Base-by-base conservation (phyloP, 2,329 filamentous ascomycete genomes). In the Trichoderma gracile region DNA sequence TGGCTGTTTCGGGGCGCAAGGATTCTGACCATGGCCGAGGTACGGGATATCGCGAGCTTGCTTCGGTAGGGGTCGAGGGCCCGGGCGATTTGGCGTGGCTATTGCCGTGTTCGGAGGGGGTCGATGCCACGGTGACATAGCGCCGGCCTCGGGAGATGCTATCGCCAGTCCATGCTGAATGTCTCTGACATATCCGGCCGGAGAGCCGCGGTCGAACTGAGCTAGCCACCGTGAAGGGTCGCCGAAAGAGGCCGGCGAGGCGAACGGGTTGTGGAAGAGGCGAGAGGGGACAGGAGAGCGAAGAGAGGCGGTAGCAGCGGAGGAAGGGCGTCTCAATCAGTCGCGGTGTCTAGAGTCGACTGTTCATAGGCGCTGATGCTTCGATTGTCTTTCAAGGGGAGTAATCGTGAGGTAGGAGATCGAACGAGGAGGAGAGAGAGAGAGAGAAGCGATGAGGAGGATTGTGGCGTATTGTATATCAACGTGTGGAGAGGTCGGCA, bases 131-230 rank as follows among this genome's bases (percentile, higher is more conserved):
- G 8, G 71, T 74, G 67, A 73, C 71, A 67, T 75, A 74, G 66
- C 74, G 71, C 77, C 73, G 75, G 76, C 75, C 74, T 67, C 68
- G 72, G 19, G 63, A 67, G 45, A 68, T 63, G 73, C 74, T 79
- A 82, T 76, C 73, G 76, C 62, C 74, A 50, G 69, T 71, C 70
- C 81, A 83, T 82, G 57, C 64, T 64, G 72, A 66, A 50, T 68
- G 67, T 71, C 64, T 75, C 67, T 71, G 71, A 62, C 75, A 71
- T 78, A 79, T 78, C 73, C 77, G 76, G 73, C 78, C 77, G 73
- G 76, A 74, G 70, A 78, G 74, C 77, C 81, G 79, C 75, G 76
- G 73, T 69, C 77, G 74, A 69, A 76, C 76, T 65, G 74, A 64
- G 67, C 68, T 68, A 69, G 76, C 76, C 76, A 78, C 70, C 66